These are phyloP conservation scores for Kwoniella mangroviensis DNA, from an alignment of 768 basidiomycete genomes.

Conservation along the genomic window DNA sequence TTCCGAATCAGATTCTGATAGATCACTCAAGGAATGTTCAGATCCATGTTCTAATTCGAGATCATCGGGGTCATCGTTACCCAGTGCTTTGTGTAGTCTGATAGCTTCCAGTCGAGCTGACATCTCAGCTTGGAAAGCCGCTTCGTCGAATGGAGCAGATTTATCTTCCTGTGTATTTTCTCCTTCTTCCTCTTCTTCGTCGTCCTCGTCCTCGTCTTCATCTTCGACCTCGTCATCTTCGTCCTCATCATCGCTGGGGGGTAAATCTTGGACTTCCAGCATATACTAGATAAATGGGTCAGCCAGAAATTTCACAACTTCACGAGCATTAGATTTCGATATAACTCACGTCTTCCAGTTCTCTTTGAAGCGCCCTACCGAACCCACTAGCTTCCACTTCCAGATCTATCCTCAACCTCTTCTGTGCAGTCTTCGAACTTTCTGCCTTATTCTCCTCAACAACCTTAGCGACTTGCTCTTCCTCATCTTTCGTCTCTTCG, in stretches of 20 bases:
- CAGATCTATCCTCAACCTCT: conserved; percentile 70
- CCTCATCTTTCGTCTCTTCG: conserved; percentile 15
- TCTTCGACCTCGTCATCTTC: conserved; percentile 38
- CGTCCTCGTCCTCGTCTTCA: conserved; percentile 23
- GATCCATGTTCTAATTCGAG: conserved; percentile 5
- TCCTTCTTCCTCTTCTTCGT: conserved; percentile 15
- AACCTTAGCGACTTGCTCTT: conserved; percentile 23
- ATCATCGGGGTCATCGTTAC: conserved; percentile 35
- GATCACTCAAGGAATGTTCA: conserved; percentile 15
- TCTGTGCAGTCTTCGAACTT: conserved; percentile 29
- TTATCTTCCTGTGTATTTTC: conserved; percentile 10
- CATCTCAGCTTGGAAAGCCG: conserved; percentile 39
- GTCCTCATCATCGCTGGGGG: conserved; percentile 42
- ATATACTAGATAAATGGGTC: conserved; percentile 41
- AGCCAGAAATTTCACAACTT: neutral
- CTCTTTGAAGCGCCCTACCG: conserved; percentile 76
- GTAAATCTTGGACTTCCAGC: conserved; percentile 43
- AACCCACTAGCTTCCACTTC: conserved; percentile 95
- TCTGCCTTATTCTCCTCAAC: conserved; percentile 15
- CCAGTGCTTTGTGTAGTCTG: conserved; percentile 45
- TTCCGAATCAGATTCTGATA: conserved; percentile 14
- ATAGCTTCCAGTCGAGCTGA: conserved; percentile 40
- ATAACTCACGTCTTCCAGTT: conserved; percentile 75
- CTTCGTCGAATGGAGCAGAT: conserved; percentile 39
- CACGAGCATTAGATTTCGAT: conserved; percentile 4